phyloP scores from a whole-genome alignment of 2,329 filamentous ascomycete genomes.

The Tolypocladium pustulatum region DNA sequence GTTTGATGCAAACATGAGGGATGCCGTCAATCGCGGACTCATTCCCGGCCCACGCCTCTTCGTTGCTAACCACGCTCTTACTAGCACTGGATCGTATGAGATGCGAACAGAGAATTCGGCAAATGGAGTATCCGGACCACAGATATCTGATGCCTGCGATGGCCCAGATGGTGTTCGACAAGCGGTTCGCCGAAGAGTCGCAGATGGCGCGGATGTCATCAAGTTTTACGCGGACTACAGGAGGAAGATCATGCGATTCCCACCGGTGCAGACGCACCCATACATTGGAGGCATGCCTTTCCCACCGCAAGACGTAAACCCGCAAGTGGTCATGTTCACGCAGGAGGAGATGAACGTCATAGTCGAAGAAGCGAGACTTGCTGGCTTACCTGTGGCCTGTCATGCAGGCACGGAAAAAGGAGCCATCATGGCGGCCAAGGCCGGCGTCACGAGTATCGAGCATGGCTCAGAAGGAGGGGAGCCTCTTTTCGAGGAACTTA shows the following conservation, averaged over 20 bases:
- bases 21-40: constrained; percentile 42
- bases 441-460: not conserved
- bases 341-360: constrained; percentile 40
- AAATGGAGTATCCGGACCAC: not conserved
- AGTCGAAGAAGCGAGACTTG: constrained; percentile 32
- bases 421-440: constrained; percentile 27
- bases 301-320: constrained; percentile 10
- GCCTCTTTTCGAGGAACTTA: not conserved
- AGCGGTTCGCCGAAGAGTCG: constrained; percentile 34
- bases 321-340: constrained; percentile 30
- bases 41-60: constrained; percentile 44
- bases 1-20: constrained; percentile 38
- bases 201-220: constrained; percentile 37
- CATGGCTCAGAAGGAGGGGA: not conserved
- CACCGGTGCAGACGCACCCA: constrained; percentile 16
- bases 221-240: constrained; percentile 43
- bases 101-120: constrained; percentile 32
- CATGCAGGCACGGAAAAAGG: constrained; percentile 31
- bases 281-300: constrained; percentile 24
- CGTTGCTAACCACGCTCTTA: constrained; percentile 40
- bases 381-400: constrained; percentile 29
- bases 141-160: not conserved
- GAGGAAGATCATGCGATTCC: constrained; percentile 29
- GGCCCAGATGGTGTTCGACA: constrained; percentile 12
- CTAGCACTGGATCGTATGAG: constrained; percentile 35